Evolutionary conservation across 805 yeast species (phyloP).

Genomic region (Diddensiella caesifluorescens): DNA sequence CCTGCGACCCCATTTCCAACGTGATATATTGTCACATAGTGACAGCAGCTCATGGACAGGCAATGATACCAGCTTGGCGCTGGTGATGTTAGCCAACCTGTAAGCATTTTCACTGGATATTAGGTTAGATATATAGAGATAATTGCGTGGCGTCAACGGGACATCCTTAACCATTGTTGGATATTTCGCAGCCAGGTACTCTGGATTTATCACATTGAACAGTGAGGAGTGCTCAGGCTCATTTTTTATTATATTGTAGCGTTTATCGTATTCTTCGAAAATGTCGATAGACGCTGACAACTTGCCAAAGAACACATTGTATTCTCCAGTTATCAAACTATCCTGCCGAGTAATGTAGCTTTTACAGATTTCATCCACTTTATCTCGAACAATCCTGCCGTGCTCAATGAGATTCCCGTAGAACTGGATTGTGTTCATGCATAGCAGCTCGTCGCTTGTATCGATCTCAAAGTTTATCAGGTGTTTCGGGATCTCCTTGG

Average conservation of each 20-base stretch:
- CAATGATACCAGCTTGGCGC: constrained; percentile 23
- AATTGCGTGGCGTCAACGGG: constrained; percentile 24
- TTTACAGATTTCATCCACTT: constrained; percentile 19
- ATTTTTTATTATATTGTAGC: constrained; percentile 19
- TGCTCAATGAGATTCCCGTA: constrained; percentile 27
- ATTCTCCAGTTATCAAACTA: constrained; percentile 24
- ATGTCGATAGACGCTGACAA: constrained; percentile 23
- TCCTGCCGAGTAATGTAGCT: constrained; percentile 11
- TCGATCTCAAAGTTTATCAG: constrained; percentile 25
- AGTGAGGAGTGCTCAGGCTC: constrained; percentile 17
- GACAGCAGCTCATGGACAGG: constrained; percentile 26
- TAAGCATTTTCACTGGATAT: constrained; percentile 22
- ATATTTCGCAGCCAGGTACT: constrained; percentile 19
- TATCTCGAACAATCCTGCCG: constrained; percentile 17
- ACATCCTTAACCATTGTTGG: constrained; percentile 21
- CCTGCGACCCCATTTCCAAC: constrained; percentile 22
- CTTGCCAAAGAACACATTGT: constrained; percentile 24
- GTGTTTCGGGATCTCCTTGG: constrained; percentile 21
- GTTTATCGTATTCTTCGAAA: constrained; percentile 25
- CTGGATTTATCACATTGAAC: constrained; percentile 28
- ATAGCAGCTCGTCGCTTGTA: constrained; percentile 31
- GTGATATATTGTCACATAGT: constrained; percentile 24
- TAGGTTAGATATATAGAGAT: constrained; percentile 27
- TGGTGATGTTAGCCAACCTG: constrained; percentile 17
- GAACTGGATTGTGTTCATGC: constrained; percentile 29